These are phyloP conservation scores for Diaporthe citriasiana DNA, from an alignment of 2,329 filamentous ascomycete species.

Conservation along the genomic window DNA sequence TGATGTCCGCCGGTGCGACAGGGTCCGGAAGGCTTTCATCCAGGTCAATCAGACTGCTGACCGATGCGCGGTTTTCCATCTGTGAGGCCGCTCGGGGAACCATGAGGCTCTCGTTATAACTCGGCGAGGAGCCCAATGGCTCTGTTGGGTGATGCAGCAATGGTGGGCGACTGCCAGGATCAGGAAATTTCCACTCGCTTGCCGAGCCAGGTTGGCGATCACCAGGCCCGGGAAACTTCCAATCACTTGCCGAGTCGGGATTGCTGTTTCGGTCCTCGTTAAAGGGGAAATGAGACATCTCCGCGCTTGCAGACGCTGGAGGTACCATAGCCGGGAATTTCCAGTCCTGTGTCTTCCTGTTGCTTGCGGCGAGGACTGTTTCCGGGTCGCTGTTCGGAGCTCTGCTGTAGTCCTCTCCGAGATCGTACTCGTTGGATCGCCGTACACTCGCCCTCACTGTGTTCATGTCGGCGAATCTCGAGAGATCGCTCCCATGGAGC, in stretches of 20 bases:
- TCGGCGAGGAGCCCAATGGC: slow-evolving; percentile 50
- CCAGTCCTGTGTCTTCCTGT: slow-evolving; percentile 63
- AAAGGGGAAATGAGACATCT: slow-evolving; percentile 61
- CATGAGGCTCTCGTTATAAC: slow-evolving; percentile 53
- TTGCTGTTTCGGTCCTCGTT: slow-evolving; percentile 49
- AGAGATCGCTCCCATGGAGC: slow-evolving; percentile 67
- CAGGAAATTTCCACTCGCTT: slow-evolving; percentile 44
- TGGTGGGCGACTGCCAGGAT: slow-evolving; percentile 55
- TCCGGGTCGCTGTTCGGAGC: slow-evolving; percentile 71
- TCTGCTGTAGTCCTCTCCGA: slow-evolving; percentile 63
- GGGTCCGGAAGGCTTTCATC: slow-evolving; percentile 59
- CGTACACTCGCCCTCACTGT: slow-evolving; percentile 69
- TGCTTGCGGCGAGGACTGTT: slow-evolving; percentile 58
- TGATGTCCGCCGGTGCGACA: slow-evolving; percentile 58
- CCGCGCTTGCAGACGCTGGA: slow-evolving; percentile 64
- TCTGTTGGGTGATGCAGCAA: slow-evolving; percentile 64
- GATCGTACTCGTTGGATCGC: slow-evolving; percentile 64
- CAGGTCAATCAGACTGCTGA: slow-evolving; percentile 54
- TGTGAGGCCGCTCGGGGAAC: slow-evolving; percentile 45
- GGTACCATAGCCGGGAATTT: slow-evolving; percentile 66
- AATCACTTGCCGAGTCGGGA: slow-evolving; percentile 31
- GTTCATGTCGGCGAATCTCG: slow-evolving; percentile 72
- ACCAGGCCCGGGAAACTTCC: slow-evolving; percentile 15
- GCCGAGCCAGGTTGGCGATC: background rate
- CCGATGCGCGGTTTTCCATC: slow-evolving; percentile 53